Percentiles rank a stretch among this genome's conserved stretches.
Evolutionary conservation across 805 yeast species (phyloP).

Genomic region (Candida nitratophila): DNA sequence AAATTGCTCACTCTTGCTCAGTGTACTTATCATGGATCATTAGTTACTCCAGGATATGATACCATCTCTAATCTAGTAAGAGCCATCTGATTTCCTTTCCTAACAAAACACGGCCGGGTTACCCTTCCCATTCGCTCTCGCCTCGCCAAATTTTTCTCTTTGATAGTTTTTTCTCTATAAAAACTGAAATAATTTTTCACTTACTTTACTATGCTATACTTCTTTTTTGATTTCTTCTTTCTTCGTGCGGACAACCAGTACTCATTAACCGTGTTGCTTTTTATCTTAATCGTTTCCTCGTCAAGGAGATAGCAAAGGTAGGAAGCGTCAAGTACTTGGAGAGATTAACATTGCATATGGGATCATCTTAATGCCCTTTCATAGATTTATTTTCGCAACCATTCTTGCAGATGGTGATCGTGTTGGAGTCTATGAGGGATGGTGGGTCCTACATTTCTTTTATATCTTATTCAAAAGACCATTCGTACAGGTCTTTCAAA

Average conservation of each 20-base stretch:
- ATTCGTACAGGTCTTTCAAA: not conserved
- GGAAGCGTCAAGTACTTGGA: slow-evolving; percentile 69
- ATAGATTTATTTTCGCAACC: slow-evolving; percentile 25
- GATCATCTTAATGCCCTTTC: slow-evolving; percentile 69
- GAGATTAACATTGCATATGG: slow-evolving; percentile 40
- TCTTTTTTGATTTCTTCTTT: slow-evolving; percentile 5
- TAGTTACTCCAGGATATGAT: no score
- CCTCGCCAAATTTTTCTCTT: no score
- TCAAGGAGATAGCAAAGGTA: slow-evolving; percentile 20
- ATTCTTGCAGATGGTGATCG: slow-evolving; percentile 31
- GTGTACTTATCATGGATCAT: no score
- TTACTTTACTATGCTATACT: not conserved
- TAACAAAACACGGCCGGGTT: no score
- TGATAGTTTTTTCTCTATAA: no score
- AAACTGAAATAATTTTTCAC: no score
- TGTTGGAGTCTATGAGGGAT: slow-evolving; percentile 46
- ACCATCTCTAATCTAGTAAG: no score
- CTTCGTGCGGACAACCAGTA: slow-evolving; percentile 69
- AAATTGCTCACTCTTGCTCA: no score
- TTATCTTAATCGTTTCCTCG: slow-evolving; percentile 23
- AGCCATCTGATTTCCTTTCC: no score
- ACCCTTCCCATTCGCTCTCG: no score
- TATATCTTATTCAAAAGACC: not conserved
- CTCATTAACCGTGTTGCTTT: slow-evolving; percentile 67
- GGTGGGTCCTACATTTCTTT: slow-evolving; percentile 53